phyloP scores from a whole-genome alignment of 2,329 filamentous ascomycete species.

The Corinectria fuckeliana region DNA sequence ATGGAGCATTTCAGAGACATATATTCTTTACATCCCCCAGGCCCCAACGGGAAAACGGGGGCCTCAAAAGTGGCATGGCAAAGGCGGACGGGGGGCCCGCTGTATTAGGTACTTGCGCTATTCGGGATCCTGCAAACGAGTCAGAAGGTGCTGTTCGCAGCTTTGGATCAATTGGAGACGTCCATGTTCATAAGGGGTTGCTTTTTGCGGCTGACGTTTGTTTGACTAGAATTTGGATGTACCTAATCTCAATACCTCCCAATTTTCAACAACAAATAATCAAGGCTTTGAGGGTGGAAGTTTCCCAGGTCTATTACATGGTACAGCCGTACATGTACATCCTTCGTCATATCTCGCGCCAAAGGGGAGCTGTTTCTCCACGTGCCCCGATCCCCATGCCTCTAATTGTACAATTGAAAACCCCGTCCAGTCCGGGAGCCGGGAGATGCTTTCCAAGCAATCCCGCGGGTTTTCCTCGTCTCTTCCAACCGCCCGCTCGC shows the following conservation, averaged over 20 bases:
- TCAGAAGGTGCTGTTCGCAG: conserved; percentile 5
- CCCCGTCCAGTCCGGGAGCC: background rate
- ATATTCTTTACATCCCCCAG: conserved; percentile 10
- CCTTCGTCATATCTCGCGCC: conserved; percentile 8
- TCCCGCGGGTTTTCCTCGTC: background rate
- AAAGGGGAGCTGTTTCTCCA: conserved; percentile 8
- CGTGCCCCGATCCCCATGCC: conserved; percentile 4
- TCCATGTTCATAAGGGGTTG: background rate
- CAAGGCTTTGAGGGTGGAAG: conserved; percentile 17
- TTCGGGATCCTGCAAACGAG: conserved; percentile 16
- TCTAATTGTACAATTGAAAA: conserved; percentile 27
- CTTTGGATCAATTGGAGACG: conserved; percentile 7
- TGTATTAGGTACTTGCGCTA: conserved; percentile 17
- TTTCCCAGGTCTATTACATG: conserved; percentile 27
- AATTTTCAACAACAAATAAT: background rate
- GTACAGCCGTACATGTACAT: conserved; percentile 13
- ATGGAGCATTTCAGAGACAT: conserved; percentile 13
- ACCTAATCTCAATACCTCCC: too few species aligned
- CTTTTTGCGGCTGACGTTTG: conserved; percentile 3
- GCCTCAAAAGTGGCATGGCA: conserved; percentile 17
- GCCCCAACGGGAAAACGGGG: conserved; percentile 5
- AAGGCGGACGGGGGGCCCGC: conserved; percentile 7
- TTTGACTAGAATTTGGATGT: too few species aligned
- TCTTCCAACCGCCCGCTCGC: background rate
- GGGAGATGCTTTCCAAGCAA: background rate